Evolutionary conservation across 257 asterid genomes (phyloP), one percentile per base, ranked within the genome.

Genomic region (Gardenia jasminoides): DNA sequence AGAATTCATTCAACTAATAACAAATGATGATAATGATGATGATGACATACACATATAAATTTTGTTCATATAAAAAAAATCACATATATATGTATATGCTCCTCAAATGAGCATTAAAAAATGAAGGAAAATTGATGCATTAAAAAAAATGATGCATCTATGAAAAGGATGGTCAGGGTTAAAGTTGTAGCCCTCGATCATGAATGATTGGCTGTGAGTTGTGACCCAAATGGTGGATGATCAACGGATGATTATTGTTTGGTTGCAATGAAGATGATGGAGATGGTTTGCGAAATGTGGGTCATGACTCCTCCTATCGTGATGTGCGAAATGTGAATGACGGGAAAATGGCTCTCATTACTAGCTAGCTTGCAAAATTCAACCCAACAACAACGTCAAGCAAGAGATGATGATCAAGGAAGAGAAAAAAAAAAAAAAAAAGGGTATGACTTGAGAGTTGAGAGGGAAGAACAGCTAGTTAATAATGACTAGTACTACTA

Each of bases 101-200:
- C 66, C 76, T 62, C 70, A 28, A 46, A 39, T 19, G 36, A 46
- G 12, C 3, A 13, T 7, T 15, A 56, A 70, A 26, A n/a, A n/a
- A n/a, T n/a, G n/a, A n/a, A n/a, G n/a, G n/a, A n/a, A n/a, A n/a
- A n/a, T n/a, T n/a, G n/a, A n/a, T n/a, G n/a, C n/a, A n/a, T n/a
- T n/a, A n/a, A n/a, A n/a, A n/a, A n/a, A n/a, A n/a, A n/a, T n/a
- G n/a, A n/a, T n/a, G n/a, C n/a, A n/a, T 19, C 47, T 33, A 44
- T 74, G 82, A 83, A 78, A 82, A 77, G 66, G 82, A 77, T 74
- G 80, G 79, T 39, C 50, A 52, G 52, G 46, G 67, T 41, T 17
- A 48, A 46, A 11, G n/a, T 36, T 16, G 36, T 77, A 70, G 47
- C 64, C 70, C 74, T 28, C 50, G 75, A 43, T 22, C 30, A 41